Percentiles rank a stretch among this genome's conserved stretches.
phyloP scores from a whole-genome alignment of 768 basidiomycete species.

The Bullera alba region DNA sequence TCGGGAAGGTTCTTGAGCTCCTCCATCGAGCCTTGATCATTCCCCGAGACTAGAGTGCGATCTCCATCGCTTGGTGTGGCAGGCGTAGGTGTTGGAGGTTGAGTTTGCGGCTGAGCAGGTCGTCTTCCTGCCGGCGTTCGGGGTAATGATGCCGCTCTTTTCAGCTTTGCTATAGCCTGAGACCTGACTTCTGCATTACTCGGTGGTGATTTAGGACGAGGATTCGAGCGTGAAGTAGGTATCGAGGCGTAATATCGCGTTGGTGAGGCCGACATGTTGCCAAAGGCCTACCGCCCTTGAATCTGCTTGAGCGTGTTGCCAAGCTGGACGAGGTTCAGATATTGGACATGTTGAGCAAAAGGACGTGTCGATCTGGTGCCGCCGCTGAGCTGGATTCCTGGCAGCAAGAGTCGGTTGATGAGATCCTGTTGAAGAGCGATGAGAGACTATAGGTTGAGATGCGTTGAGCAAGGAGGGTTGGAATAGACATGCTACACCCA shows the following conservation, averaged over 20 bases:
- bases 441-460: no score
- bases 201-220: slow-evolving; percentile 57
- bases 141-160: slow-evolving; percentile 83
- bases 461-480: no score
- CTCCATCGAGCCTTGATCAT: not conserved
- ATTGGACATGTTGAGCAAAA: no score
- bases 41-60: not conserved
- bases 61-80: no score
- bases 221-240: slow-evolving; percentile 59
- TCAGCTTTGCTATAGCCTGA: slow-evolving; percentile 79
- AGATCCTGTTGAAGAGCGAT: no score
- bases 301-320: no score
- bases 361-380: no score
- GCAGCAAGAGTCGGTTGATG: no score
- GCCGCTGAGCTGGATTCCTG: no score
- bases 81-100: not conserved
- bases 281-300: no score
- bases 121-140: slow-evolving; percentile 84
- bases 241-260: slow-evolving; percentile 74
- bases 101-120: slow-evolving; percentile 47
- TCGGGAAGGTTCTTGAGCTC: not conserved
- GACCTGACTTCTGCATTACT: slow-evolving; percentile 67
- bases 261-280: slow-evolving; percentile 18
- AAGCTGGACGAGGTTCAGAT: no score
- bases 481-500: no score